Evolutionary conservation across 441 rosid genomes (phyloP), one percentile per base, ranked within the genome.

Genomic region (Euphorbia corollata): DNA sequence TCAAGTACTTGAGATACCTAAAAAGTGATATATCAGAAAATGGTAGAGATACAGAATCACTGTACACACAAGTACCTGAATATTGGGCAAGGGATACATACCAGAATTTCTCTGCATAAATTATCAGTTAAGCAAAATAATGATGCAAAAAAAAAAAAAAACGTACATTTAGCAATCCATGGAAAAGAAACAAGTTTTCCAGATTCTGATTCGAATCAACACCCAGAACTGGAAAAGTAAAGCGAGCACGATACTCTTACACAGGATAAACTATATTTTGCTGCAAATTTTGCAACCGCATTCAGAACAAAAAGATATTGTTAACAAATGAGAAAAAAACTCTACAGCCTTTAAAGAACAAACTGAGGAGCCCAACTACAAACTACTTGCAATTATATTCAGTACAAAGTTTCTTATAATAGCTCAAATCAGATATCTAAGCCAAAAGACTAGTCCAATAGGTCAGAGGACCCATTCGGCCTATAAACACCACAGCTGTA

Each of bases 1-100:
- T 85, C 79, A 86, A 84, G 79, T 87, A 91, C 80, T 91, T 79
- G 81, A 74, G 69, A 55, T 65, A 55, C 53, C 69, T 55, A 13
- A 51, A 45, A 8, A 8, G 47, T 41, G 47, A 45, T 12, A 36
- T 36, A 6, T 27, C 1, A 36, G 41, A 36, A 45, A 45, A 45
- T 11, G 5, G 11, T 8, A 41, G 47, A 41, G 3, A 13, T 8
- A 13, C 9, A 9, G 50, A 45, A 45, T 45, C 11, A 13, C 11
- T 12, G 3, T 9, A n/a, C 50, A 45, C 50, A 12, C 13, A 3
- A 11, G 50, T 45, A 45, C 15, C 50, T 41, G 47, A 45, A 11
- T 12, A 45, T 1, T 45, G 5, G 12, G 13, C 50, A 45, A 45
- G 50, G 15, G 15, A 45, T 45, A 45, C 47, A 41, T 9, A 38